Evolutionary conservation across 2,329 filamentous ascomycete genomes (phyloP), one percentile per base, ranked within the genome.

Genomic region (Colletotrichum plurivorum): DNA sequence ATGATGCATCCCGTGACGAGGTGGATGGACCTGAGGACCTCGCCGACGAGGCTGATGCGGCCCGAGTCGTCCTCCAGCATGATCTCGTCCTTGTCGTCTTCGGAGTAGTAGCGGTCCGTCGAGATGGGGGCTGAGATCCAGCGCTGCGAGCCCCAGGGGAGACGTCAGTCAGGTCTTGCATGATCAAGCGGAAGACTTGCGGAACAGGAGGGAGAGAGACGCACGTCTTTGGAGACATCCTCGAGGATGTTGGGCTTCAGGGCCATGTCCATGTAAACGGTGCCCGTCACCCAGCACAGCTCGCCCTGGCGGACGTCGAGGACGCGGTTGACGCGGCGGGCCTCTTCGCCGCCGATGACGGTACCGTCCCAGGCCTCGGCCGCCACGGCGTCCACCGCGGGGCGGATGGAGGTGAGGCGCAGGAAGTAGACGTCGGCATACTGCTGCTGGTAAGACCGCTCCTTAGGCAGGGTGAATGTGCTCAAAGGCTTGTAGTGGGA

Each of bases 401-500:
- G 93, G 81, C 95, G 98, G 78, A 99, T 89, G 81, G 93, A 93
- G 45, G 94, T 90, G 25, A 99, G 87, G 13, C 96, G 93, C 74
- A 98, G 80, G 78, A 98, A 99, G 86, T 99, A 99, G 89, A 98
- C 95, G 81, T 99, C 96, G 71, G 93, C 94, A 87, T 93, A 99
- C 82, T 99, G 96, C 79, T 98, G 96, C 79, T 95, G 87, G 79
- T 98, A 99, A 63, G 94, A 92, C 71, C 87, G 87, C 68, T 87
- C 84, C 75, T 87, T 91, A 25, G 93, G 88, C 10, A 98, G 88
- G 56, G 84, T 84, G 80, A 94, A 98, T 8, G 91, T 92, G 63
- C 90, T 83, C 31, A 97, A 86, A 0, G 95, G 90, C 65, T 89
- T 91, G 84, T 98, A 98, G 63, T 78, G 77, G 9, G 86, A 87